Evolutionary conservation across 345 rosid species (phyloP).

Genomic region (Dimocarpus longan): DNA sequence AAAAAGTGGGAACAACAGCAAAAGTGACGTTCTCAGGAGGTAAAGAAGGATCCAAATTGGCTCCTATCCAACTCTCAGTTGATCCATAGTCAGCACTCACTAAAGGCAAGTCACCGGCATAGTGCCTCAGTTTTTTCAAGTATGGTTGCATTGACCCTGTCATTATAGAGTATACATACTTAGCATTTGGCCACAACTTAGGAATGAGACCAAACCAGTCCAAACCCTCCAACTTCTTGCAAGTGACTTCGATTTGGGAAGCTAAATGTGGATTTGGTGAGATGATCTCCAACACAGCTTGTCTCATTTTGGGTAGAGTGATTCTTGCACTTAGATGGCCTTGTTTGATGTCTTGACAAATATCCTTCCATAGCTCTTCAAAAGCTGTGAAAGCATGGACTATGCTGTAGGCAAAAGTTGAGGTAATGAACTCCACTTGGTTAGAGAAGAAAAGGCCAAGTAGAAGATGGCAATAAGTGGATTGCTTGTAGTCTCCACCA

Average conservation of each 20-base stretch:
- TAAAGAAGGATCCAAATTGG: conserved; percentile 70
- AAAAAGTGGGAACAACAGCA: conserved; percentile 80
- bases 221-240: conserved; percentile 43
- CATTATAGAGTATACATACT: conserved; percentile 90
- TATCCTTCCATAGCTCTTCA: conserved; percentile 77
- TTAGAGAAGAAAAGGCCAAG: conserved; percentile 68
- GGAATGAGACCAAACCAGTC: conserved; percentile 69
- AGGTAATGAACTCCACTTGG: conserved; percentile 73
- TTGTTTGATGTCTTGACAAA: conserved; percentile 60
- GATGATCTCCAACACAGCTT: conserved; percentile 59
- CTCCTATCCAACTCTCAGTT: conserved; percentile 97
- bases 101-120: conserved; percentile 66
- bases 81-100: conserved; percentile 94
- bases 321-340: conserved; percentile 62
- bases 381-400: conserved; percentile 78
- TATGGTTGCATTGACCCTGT: conserved; percentile 92
- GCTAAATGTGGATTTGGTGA: conserved; percentile 62
- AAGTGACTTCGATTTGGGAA: conserved; percentile 44
- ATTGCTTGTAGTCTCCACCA: conserved; percentile 75
- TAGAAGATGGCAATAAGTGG: conserved; percentile 90
- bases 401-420: conserved; percentile 81
- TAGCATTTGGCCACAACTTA: conserved; percentile 85
- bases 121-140: conserved; percentile 70
- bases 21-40: conserved; percentile 78
- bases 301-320: conserved; percentile 50